These are phyloP conservation scores for Caryopteris hybrid DNA, from an alignment of 305 asterid species.

Conservation along the genomic window DNA sequence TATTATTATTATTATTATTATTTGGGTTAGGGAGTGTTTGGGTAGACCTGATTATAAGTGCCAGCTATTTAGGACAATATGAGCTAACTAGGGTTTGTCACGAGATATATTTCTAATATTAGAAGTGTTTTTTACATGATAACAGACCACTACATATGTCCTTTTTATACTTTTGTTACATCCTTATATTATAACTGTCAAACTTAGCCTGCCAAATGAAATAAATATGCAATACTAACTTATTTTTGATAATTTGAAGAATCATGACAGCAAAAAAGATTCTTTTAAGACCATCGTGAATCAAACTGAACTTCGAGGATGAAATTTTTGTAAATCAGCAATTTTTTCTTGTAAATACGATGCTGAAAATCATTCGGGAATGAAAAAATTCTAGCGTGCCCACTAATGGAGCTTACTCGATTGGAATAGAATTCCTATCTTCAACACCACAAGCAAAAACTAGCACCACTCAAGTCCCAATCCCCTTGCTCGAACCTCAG, in stretches of 20 bases:
- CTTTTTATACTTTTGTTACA: background rate
- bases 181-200: slow-evolving; percentile 7
- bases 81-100: slow-evolving; percentile 24
- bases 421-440: too few species aligned
- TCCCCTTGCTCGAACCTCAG: too few species aligned
- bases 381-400: too few species aligned
- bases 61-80: slow-evolving; percentile 11
- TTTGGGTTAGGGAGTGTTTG: background rate
- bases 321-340: too few species aligned
- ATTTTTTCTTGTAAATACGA: too few species aligned
- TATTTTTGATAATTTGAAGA: background rate
- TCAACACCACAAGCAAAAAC: too few species aligned
- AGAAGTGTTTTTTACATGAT: slow-evolving; percentile 5
- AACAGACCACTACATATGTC: background rate
- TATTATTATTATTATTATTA: too few species aligned
- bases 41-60: background rate
- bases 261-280: background rate
- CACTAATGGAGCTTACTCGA: too few species aligned
- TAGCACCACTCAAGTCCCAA: too few species aligned
- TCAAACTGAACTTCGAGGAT: too few species aligned
- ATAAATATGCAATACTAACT: background rate
- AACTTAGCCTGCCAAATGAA: background rate
- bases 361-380: too few species aligned
- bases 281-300: background rate
- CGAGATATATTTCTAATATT: slow-evolving; percentile 25